These are phyloP conservation scores for Aureobasidium musti DNA, from an alignment of 2,329 filamentous ascomycete genomes.

Conservation along the genomic window DNA sequence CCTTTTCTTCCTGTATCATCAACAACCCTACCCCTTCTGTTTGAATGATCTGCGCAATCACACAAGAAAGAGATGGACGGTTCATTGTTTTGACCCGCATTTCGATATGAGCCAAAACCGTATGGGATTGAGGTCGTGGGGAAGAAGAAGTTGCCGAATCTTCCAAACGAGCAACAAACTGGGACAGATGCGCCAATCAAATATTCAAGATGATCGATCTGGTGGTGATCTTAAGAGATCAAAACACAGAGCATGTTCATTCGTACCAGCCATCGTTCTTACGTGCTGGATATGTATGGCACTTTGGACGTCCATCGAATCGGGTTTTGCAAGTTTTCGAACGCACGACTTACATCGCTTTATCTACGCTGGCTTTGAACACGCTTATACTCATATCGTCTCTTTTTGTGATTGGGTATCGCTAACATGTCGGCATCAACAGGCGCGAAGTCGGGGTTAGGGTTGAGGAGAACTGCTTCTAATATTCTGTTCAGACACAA, in stretches of 20 bases:
- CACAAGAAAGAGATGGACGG: background rate
- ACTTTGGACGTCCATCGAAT: background rate
- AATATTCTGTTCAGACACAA: constrained; percentile 9
- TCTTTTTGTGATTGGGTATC: background rate
- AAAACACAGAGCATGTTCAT: background rate
- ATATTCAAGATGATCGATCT: background rate
- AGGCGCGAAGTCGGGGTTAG: constrained; percentile 2
- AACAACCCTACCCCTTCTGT: constrained; percentile 3
- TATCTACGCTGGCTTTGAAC: background rate
- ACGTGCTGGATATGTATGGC: background rate
- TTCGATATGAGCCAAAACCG: background rate
- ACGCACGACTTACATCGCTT: background rate
- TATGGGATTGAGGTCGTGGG: background rate
- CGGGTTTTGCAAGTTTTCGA: background rate
- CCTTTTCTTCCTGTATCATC: background rate
- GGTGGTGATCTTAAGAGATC: background rate
- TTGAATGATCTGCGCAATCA: constrained; percentile 2
- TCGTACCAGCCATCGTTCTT: background rate
- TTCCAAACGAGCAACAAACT: background rate
- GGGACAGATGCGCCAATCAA: background rate
- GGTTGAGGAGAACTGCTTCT: constrained; percentile 21
- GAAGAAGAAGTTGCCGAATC: background rate
- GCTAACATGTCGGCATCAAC: constrained; percentile 23
- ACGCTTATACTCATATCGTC: background rate
- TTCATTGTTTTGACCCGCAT: background rate